A percentile compares a stretch with the other conserved stretches of the same genome.
These are phyloP conservation scores for Santalum album DNA, from an alignment of 164 flowering plant genomes.

Conservation along the genomic window DNA sequence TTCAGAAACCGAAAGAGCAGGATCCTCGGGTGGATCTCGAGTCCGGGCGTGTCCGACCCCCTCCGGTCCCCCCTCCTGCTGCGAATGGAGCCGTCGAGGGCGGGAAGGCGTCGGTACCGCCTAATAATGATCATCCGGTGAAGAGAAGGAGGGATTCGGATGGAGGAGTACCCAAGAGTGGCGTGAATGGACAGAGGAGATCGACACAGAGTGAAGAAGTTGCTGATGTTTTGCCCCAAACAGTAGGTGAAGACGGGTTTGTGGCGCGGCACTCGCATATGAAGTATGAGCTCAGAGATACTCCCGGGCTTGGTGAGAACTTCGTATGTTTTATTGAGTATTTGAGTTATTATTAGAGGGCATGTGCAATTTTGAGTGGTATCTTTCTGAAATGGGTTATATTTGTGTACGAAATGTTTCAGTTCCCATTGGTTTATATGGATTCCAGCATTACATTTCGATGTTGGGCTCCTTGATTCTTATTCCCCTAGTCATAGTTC, in stretches of 20 bases:
- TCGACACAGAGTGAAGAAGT: conserved; percentile 33
- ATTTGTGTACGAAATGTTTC: conserved; percentile 20
- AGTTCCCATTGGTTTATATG: conserved; percentile 93
- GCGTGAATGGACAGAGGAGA: conserved; percentile 31
- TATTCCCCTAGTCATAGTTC: conserved; percentile 90
- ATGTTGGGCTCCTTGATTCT: conserved; percentile 89
- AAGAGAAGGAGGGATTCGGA: conserved; percentile 62
- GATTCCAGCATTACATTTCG: conserved; percentile 85
- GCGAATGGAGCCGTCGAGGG: conserved; percentile 35
- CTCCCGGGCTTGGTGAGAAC: conserved; percentile 82
- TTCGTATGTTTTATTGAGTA: not conserved
- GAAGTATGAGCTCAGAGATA: conserved; percentile 93
- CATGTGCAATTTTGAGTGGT: not conserved
- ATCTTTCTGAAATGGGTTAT: not conserved
- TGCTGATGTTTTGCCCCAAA: conserved; percentile 47
- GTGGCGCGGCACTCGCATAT: conserved; percentile 54
- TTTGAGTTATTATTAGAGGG: not conserved
- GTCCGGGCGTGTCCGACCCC: conserved; percentile 37
- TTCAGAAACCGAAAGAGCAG: conserved; percentile 23
- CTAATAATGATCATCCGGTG: conserved; percentile 31
- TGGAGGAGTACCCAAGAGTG: conserved; percentile 25
- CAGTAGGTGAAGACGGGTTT: conserved; percentile 56
- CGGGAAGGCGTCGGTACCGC: conserved; percentile 13
- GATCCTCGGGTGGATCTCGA: conserved; percentile 50
- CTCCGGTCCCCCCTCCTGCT: conserved; percentile 9